Evolutionary conservation across 177 flowering plant genomes (phyloP).

Genomic region (Telopea speciosissima): DNA sequence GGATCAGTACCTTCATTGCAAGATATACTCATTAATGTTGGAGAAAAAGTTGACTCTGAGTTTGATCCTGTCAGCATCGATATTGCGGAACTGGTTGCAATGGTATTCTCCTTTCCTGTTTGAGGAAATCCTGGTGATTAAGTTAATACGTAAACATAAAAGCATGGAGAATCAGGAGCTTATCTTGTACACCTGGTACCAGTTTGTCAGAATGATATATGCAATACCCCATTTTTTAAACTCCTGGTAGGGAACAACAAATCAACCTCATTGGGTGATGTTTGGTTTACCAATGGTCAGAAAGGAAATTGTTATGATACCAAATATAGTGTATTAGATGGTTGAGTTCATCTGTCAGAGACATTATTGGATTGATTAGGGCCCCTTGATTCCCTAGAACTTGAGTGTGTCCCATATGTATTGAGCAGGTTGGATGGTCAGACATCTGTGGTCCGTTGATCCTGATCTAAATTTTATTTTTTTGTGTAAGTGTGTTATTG

Average conservation of each 20-base stretch:
- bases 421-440: background rate
- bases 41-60: slow-evolving; percentile 55
- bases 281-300: background rate
- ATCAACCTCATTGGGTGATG: background rate
- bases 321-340: background rate
- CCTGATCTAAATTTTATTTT: too few species aligned
- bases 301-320: background rate
- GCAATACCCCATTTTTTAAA: too few species aligned
- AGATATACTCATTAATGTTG: slow-evolving; percentile 51
- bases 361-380: background rate
- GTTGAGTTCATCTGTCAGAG: background rate
- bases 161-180: too few species aligned
- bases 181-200: too few species aligned
- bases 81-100: slow-evolving; percentile 54
- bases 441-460: too few species aligned
- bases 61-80: slow-evolving; percentile 59
- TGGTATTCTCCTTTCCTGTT: slow-evolving; percentile 35
- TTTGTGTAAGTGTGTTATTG: too few species aligned
- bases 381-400: background rate
- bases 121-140: background rate
- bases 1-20: slow-evolving; percentile 34
- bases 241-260: too few species aligned
- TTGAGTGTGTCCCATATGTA: background rate
- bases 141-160: background rate
- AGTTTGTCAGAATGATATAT: too few species aligned